Conservation (phyloP, 2,329 filamentous ascomycete genomes). For the Microdochium trichocladiopsis region DNA sequence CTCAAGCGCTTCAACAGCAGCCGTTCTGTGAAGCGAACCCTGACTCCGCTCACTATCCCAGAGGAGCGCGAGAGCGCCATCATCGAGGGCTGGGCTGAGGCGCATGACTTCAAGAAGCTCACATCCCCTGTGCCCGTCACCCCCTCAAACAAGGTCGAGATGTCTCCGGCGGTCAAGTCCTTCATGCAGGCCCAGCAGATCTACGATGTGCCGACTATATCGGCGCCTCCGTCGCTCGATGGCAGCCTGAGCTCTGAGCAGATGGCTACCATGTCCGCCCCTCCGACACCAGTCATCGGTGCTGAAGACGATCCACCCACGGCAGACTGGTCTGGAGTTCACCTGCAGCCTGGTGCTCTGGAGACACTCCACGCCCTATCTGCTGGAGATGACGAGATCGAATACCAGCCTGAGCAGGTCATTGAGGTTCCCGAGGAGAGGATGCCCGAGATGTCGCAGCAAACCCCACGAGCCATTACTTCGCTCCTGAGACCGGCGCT, state of each 20-base stretch:
- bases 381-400: constrained; percentile 49
- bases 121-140: constrained; percentile 55
- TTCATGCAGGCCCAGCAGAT: constrained; percentile 59
- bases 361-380: constrained; percentile 73
- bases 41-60: constrained; percentile 49
- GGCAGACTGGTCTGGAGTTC: constrained; percentile 64
- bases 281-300: constrained; percentile 71
- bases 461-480: constrained; percentile 42
- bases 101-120: constrained; percentile 36
- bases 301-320: constrained; percentile 45
- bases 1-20: constrained; percentile 26
- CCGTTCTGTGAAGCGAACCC: constrained; percentile 29
- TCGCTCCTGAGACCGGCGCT: constrained; percentile 21
- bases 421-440: constrained; percentile 42
- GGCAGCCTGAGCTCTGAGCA: constrained; percentile 86
- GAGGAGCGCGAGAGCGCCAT: constrained; percentile 21
- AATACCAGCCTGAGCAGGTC: constrained; percentile 50
- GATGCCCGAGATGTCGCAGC: constrained; percentile 45
- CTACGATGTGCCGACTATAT: constrained; percentile 63
- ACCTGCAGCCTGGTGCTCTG: constrained; percentile 73
- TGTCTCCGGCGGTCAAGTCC: constrained; percentile 68
- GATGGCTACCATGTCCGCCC: constrained; percentile 74
- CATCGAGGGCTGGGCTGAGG: constrained; percentile 35
- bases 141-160: constrained; percentile 60
- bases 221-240: constrained; percentile 81